Conservation (phyloP, 805 yeast species). For the Kluyveromyces siamensis region DNA sequence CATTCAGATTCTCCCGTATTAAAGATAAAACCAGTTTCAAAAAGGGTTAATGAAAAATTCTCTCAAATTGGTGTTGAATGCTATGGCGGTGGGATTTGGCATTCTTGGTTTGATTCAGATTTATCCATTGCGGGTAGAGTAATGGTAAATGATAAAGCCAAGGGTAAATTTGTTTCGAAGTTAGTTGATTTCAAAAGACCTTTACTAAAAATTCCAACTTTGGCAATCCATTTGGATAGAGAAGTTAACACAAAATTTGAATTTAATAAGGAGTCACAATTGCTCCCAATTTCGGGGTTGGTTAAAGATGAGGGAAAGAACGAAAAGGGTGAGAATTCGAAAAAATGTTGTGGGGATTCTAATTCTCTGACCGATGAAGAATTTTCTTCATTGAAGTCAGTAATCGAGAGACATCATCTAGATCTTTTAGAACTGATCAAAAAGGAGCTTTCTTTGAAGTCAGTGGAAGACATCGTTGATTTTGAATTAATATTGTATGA, state of each 20-base stretch:
- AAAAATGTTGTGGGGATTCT: constrained; percentile 40
- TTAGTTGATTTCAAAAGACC: constrained; percentile 79
- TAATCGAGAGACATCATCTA: constrained; percentile 67
- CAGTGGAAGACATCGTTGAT: constrained; percentile 61
- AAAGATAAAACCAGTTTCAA: constrained; percentile 80
- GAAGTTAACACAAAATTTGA: constrained; percentile 71
- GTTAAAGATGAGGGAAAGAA: constrained; percentile 22
- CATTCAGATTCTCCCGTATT: constrained; percentile 93
- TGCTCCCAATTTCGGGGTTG: constrained; percentile 79
- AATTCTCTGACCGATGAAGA: constrained; percentile 41
- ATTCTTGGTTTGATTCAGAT: constrained; percentile 95
- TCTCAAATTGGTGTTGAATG: constrained; percentile 87
- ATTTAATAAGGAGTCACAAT: constrained; percentile 79
- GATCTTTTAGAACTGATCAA: constrained; percentile 65
- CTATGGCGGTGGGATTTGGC: constrained; percentile 96
- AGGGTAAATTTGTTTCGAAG: constrained; percentile 48
- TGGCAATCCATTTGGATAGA: constrained; percentile 86
- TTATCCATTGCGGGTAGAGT: constrained; percentile 89
- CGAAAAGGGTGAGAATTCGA: constrained; percentile 10
- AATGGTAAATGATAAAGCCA: constrained; percentile 42
- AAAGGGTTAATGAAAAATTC: constrained; percentile 61
- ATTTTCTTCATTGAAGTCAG: constrained; percentile 55
- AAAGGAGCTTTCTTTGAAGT: constrained; percentile 43
- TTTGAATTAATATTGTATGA: constrained; percentile 83
- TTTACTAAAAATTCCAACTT: constrained; percentile 80